phyloP scores from a whole-genome alignment of 2,329 filamentous ascomycete species.

The Bipolaris oryzae region DNA sequence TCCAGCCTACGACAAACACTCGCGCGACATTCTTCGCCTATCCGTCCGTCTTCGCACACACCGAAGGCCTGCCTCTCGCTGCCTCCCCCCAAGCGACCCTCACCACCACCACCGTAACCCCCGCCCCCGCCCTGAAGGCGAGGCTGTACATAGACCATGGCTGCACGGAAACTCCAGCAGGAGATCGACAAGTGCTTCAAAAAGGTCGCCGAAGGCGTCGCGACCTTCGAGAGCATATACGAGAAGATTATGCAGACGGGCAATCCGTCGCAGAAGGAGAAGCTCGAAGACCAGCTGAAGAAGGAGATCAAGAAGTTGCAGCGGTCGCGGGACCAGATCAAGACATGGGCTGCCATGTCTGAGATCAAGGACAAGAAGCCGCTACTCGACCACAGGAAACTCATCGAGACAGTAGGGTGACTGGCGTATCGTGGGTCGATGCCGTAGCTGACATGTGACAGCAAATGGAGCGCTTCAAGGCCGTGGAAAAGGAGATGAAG shows the following conservation, averaged over 20 bases:
- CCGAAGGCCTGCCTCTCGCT: constrained; percentile 14
- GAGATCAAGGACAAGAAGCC: constrained; percentile 99
- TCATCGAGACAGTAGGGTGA: constrained; percentile 87
- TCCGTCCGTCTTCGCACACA: constrained; percentile 28
- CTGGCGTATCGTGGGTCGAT: constrained; percentile 11
- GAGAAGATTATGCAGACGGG: constrained; percentile 95
- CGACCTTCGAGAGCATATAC: constrained; percentile 92
- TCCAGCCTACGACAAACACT: constrained; percentile 30
- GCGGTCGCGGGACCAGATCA: constrained; percentile 96
- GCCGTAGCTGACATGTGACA: constrained; percentile 54
- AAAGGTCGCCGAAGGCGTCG: constrained; percentile 91
- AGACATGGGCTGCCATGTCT: constrained; percentile 97
- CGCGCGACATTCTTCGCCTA: constrained; percentile 20
- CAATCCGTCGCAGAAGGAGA: constrained; percentile 96
- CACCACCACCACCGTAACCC: constrained; percentile 19
- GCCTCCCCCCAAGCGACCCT: constrained; percentile 15
- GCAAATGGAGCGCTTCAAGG: constrained; percentile 99
- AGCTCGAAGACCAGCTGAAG: constrained; percentile 96
- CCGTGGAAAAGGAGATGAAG: constrained; percentile 99
- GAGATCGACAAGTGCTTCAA: constrained; percentile 99
- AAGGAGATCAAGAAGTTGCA: constrained; percentile 99
- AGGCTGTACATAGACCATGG: constrained; percentile 68
- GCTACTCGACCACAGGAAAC: constrained; percentile 87
- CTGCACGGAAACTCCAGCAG: constrained; percentile 93
- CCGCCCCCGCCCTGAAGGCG: constrained; percentile 33